A percentile compares a stretch with the other conserved stretches of the same genome.
Evolutionary conservation across 1,139 yeast genomes (phyloP).

Genomic region (Zhuliangozyma blackwelliae): DNA sequence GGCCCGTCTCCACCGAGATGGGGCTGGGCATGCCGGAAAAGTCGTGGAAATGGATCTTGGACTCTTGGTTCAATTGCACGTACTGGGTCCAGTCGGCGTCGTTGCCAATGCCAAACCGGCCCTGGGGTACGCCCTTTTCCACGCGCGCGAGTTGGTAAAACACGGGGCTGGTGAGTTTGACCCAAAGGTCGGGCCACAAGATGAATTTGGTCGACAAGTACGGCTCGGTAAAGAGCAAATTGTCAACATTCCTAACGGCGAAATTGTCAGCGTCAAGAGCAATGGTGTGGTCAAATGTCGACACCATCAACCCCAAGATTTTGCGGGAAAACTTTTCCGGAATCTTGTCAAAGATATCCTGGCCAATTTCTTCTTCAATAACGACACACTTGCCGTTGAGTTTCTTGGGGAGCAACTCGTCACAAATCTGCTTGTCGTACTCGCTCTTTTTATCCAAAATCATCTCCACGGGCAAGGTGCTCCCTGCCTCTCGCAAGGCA

Average conservation of each 20-base stretch:
- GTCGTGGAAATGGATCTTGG: slow-evolving; percentile 29
- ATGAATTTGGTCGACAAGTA: slow-evolving; percentile 26
- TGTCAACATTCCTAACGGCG: slow-evolving; percentile 30
- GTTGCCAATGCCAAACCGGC: slow-evolving; percentile 28
- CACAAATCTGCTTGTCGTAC: slow-evolving; percentile 27
- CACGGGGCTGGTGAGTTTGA: slow-evolving; percentile 29
- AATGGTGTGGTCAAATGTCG: slow-evolving; percentile 33
- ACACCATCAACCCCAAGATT: slow-evolving; percentile 28
- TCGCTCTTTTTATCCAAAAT: slow-evolving; percentile 24
- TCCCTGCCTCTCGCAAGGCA: slow-evolving; percentile 31
- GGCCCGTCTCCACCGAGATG: slow-evolving; percentile 32
- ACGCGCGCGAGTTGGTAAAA: slow-evolving; percentile 33
- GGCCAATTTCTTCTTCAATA: slow-evolving; percentile 24
- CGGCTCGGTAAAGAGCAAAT: slow-evolving; percentile 21
- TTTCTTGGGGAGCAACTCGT: slow-evolving; percentile 20
- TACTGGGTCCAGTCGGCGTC: slow-evolving; percentile 21
- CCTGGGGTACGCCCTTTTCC: slow-evolving; percentile 24
- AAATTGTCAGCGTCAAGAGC: slow-evolving; percentile 34
- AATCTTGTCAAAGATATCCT: slow-evolving; percentile 15
- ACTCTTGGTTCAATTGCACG: slow-evolving; percentile 13
- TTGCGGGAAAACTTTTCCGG: slow-evolving; percentile 26
- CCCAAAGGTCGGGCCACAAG: slow-evolving; percentile 41
- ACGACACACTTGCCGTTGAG: slow-evolving; percentile 31
- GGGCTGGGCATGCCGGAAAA: slow-evolving; percentile 27
- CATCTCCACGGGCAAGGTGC: slow-evolving; percentile 33